Conservation (phyloP, 208 protist genomes). For the Angomonas deanei region DNA sequence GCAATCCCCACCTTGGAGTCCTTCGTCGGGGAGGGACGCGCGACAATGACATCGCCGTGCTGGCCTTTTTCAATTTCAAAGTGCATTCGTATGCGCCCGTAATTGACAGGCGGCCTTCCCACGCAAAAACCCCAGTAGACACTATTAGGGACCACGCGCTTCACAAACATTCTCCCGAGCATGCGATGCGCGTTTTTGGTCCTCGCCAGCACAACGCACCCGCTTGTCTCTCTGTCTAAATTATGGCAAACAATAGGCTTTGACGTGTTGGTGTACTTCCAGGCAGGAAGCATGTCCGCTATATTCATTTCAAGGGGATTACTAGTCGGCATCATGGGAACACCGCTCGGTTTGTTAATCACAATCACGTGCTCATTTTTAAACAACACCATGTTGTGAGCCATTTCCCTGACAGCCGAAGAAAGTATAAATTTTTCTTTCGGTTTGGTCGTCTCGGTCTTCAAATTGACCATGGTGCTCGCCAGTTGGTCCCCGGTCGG, state of each 20-base stretch:
- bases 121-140: conserved; percentile 90
- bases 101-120: conserved; percentile 80
- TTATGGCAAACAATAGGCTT: conserved; percentile 87
- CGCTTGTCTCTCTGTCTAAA: conserved; percentile 86
- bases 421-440: conserved; percentile 53
- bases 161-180: conserved; percentile 87
- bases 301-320: conserved; percentile 85
- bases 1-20: conserved; percentile 78
- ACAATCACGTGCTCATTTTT: conserved; percentile 93
- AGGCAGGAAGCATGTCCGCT: conserved; percentile 79
- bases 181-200: conserved; percentile 75
- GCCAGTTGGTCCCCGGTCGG: conserved; percentile 60
- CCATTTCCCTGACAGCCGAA: conserved; percentile 54
- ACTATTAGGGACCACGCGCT: conserved; percentile 86
- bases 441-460: neutral
- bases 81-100: conserved; percentile 90
- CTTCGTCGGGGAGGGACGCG: conserved; percentile 66
- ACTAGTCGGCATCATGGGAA: conserved; percentile 87
- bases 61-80: conserved; percentile 76
- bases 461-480: conserved; percentile 19
- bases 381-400: conserved; percentile 90
- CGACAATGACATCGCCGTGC: conserved; percentile 69
- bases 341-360: conserved; percentile 90
- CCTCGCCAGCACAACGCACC: conserved; percentile 86
- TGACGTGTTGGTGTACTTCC: conserved; percentile 76